A percentile compares a stretch with the other conserved stretches of the same genome.
phyloP scores from a whole-genome alignment of 257 asterid species.

The Nicotiana sylvestris region DNA sequence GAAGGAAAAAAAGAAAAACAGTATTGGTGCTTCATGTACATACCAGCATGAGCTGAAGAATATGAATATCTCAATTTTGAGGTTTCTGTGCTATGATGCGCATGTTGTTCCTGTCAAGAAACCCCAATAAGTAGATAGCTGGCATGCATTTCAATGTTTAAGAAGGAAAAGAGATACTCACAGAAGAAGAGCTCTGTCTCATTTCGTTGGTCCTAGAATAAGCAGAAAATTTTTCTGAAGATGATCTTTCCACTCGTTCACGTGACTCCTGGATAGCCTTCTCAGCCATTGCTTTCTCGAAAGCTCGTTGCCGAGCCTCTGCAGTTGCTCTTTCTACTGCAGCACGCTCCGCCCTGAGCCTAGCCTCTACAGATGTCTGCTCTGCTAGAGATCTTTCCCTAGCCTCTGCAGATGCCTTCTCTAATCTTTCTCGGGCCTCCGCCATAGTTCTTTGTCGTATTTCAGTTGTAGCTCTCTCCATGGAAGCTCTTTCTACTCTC shows the following conservation, averaged over 20 bases:
- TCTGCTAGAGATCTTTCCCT: constrained; percentile 16
- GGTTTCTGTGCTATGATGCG: constrained; percentile 38
- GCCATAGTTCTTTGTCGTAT: constrained; percentile 56
- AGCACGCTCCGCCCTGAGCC: constrained; percentile 75
- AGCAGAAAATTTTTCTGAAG: constrained; percentile 49
- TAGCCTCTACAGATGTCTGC: constrained; percentile 33
- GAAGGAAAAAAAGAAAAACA: background rate
- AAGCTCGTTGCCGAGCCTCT: constrained; percentile 85
- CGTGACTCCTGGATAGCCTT: constrained; percentile 34
- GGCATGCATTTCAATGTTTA: constrained; percentile 14
- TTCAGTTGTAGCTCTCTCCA: constrained; percentile 60
- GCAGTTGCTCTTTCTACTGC: constrained; percentile 81
- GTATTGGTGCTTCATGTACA: constrained; percentile 13
- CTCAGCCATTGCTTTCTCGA: constrained; percentile 57
- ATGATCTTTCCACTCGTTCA: constrained; percentile 43
- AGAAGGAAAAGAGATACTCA: constrained; percentile 46
- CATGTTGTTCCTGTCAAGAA: constrained; percentile 36
- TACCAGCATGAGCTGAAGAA: constrained; percentile 59
- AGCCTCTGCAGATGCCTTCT: constrained; percentile 45
- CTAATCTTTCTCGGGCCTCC: constrained; percentile 64
- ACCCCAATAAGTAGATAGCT: constrained; percentile 18
- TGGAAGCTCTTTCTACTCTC: constrained; percentile 59
- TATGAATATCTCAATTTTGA: constrained; percentile 43
- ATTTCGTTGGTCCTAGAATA: constrained; percentile 46
- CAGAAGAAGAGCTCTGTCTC: constrained; percentile 54